Base-by-base conservation (phyloP, 129 eudicot genomes). In the Helianthus tuberosus region DNA sequence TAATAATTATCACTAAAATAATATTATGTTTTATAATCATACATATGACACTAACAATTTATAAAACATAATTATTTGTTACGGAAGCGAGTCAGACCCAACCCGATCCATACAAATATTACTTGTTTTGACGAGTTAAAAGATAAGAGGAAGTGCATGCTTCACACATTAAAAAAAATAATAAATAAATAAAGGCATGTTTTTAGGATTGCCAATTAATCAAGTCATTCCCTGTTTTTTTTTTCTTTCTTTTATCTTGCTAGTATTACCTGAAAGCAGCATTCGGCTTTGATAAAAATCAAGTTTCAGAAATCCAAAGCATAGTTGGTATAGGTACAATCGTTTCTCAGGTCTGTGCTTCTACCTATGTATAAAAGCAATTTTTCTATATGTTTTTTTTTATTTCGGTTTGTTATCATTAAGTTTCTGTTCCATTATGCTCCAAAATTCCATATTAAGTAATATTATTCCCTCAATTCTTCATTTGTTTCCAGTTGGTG, bases 241-340 rank as follows among this genome's bases (percentile, higher is more conserved):
- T n/a, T 23, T n/a, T 46, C 15, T 12, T 16, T 41, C 6, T 17
- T 78, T 64, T 10, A 44, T 73, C 11, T 82, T 35, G 44, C 64
- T 86, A 93, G 98, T 93, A 93, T 83, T 93, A 93, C 76, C 76
- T 93, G 71, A 93, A 93, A 82, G 76, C 98, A 52, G 90, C 88
- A 59, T 93, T 93, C 79, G 98, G 96, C 66, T 93, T 93, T 74
- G 79, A 90, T 86, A 93, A 93, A 74, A 93, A 90, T 64, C 98
- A 90, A 77, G 86, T 93, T 60, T 93, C 98, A 16, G 96, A 93
- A 78, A 88, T 93, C 61, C 77, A 88, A 77, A 80, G 82, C 69
- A 69, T 90, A 79, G 98, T 93, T 63, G 98, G 96, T 62, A 74
- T 91, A 15, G 98, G 98, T 81, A 90, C 98, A 25, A 93, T 93